Percentiles rank a stretch among this genome's conserved stretches.
Conservation (phyloP, 2,329 filamentous ascomycete species). For the Ophiocordyceps unilateralis region DNA sequence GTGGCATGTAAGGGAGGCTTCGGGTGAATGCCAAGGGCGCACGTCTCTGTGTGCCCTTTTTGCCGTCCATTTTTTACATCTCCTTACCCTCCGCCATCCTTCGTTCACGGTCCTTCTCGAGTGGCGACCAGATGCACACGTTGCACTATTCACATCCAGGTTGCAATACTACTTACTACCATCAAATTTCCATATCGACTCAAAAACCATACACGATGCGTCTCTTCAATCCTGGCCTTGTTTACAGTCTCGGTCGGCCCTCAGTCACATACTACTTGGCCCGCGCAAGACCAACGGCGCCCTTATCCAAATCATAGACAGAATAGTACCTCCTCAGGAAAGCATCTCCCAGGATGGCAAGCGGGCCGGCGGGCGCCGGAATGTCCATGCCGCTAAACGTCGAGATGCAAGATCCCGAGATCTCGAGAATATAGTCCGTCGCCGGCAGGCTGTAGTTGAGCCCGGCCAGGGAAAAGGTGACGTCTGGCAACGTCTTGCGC, state of each 20-base stretch:
- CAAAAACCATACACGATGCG: neutral
- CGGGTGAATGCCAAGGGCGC: no score
- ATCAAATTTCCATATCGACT: no score
- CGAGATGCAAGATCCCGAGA: constrained; percentile 90
- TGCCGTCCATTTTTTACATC: no score
- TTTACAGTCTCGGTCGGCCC: neutral
- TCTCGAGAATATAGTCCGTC: constrained; percentile 89
- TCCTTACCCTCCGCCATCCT: no score
- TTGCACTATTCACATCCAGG: no score
- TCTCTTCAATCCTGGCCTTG: neutral
- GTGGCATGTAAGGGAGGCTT: no score
- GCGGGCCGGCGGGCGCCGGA: constrained; percentile 71
- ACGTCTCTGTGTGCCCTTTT: no score
- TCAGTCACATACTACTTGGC: constrained; percentile 35
- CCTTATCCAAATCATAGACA: constrained; percentile 85
- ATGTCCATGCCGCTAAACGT: constrained; percentile 96
- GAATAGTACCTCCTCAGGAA: constrained; percentile 83
- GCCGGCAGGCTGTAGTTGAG: constrained; percentile 84
- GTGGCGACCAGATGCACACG: no score
- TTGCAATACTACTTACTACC: no score
- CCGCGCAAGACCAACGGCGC: constrained; percentile 75
- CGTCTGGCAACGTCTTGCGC: constrained; percentile 69
- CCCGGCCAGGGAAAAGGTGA: constrained; percentile 79
- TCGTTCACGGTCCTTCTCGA: no score
- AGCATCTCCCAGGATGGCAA: constrained; percentile 86